Evolutionary conservation across 129 eudicot species (phyloP), one percentile per base, ranked within the genome.

Genomic region (Chrysanthemum seticuspe): DNA sequence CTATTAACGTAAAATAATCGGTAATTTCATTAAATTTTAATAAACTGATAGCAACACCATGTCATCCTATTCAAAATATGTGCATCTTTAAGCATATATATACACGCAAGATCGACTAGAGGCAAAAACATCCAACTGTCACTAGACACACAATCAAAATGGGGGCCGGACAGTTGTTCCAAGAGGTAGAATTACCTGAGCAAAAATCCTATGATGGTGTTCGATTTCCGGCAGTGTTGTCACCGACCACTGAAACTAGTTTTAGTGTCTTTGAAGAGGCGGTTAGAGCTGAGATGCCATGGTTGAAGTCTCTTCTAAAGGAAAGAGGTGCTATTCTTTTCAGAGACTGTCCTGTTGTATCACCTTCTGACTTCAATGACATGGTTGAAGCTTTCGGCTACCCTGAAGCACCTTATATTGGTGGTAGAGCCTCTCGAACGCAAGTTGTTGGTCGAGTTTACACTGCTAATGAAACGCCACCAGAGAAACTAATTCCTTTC

Each of bases 401-500:
- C 81, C 83, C 78, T 16, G 97, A 88, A 47, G 55, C 85, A 60
- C 81, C 83, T 13, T 91, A 91, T 40, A 83, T 86, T 10, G 97
- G 97, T 25, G 97, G 97, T 29, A 86, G 89, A n/a, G 97, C 97
- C 9, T 80, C 92, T 15, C 76, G 97, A 72, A 88, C 72, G 15
- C 83, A 83, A 25, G 86, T 91, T 3, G 82, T 86, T 13, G 96
- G 96, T 29, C 79, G 97, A 58, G 97, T 91, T 54, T 91, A 86
- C 64, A 91, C 97, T 0, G 92, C 97, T 1, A 91, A 91, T 64
- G 97, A 91, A 62, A 72, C 90, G 16, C 97, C 97, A 0, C 96
- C 90, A 19, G 87, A 91, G 70, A 87, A 83, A 59, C 76, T 74
- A 29, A 88, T 91, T 72, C 97, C 87, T 18, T 91, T 91, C 48